A percentile compares a stretch with the other conserved stretches of the same genome.
phyloP scores from a whole-genome alignment of 2,329 filamentous ascomycete genomes.

The Scedosporium boydii region DNA sequence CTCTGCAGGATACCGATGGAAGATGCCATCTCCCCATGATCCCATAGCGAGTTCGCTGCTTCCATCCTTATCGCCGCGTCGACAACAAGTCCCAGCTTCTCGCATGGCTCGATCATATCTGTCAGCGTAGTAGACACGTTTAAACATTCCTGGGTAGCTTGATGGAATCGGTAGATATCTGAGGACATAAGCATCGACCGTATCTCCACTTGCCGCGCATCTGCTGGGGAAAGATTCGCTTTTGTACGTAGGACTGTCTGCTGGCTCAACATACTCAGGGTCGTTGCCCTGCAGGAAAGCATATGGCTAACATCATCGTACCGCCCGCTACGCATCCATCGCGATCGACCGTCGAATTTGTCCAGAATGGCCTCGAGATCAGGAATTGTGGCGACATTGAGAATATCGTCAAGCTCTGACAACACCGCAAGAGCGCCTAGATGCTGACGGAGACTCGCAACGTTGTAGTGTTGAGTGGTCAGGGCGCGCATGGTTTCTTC shows the following conservation, averaged over 20 bases:
- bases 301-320: slow-evolving; percentile 73
- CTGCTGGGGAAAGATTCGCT: slow-evolving; percentile 49
- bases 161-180: slow-evolving; percentile 67
- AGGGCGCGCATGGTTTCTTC: slow-evolving; percentile 50
- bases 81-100: slow-evolving; percentile 62
- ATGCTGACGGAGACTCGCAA: slow-evolving; percentile 41
- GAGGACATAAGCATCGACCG: slow-evolving; percentile 69
- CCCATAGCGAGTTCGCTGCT: slow-evolving; percentile 84
- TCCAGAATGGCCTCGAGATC: slow-evolving; percentile 54
- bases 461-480: slow-evolving; percentile 36
- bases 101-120: slow-evolving; percentile 62
- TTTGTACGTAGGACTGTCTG: slow-evolving; percentile 53
- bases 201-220: slow-evolving; percentile 64
- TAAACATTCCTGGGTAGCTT: slow-evolving; percentile 75
- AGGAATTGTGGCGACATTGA: slow-evolving; percentile 48
- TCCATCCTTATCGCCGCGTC: slow-evolving; percentile 73
- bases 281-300: slow-evolving; percentile 71
- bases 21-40: slow-evolving; percentile 78
- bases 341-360: slow-evolving; percentile 54
- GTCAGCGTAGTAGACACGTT: slow-evolving; percentile 78
- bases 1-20: slow-evolving; percentile 83
- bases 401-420: slow-evolving; percentile 71
- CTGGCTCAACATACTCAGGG: slow-evolving; percentile 70
- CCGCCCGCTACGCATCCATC: slow-evolving; percentile 79
- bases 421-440: slow-evolving; percentile 60